Evolutionary conservation across 208 protist species (phyloP), one percentile per base, ranked within the genome.

Genomic region (Acanthamoeba triangularis): DNA sequence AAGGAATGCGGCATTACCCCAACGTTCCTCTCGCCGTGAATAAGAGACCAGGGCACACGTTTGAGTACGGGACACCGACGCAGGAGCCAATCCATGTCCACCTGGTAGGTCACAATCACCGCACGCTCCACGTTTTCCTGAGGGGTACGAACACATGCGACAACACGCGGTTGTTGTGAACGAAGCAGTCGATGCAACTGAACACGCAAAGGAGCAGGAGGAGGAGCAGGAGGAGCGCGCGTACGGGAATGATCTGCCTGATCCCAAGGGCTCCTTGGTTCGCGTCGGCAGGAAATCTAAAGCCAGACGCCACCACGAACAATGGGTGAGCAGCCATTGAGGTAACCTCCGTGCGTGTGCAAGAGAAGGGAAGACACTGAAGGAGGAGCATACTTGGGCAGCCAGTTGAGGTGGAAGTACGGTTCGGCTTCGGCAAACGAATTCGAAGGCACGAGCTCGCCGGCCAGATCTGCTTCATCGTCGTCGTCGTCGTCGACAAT

Each of bases 51-150:
- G 11, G 56, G 84, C 3, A 91, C 28, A 41, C 88, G 63, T 7
- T 25, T 54, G 28, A 93, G 88, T 6, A 78, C 88, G 16, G 56
- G 63, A 54, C 88, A 93, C 5, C 49, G 88, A 13, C 44, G 44
- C 63, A 93, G 10, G 11, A 93, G 65, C 88, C 88, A 93, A 33
- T 49, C 63, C 25, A 93, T 33, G 28, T 93, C 88, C 20, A 93
- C 63, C 37, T 72, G 41, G 44, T 93, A 93, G 1, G 88, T 80
- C 14, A 54, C 33, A 20, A 93, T 78, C 65, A 93, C 63, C 13
- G 88, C 88, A 25, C 59, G 37, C 63, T 61, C 63, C 59, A 80
- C 88, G 25, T 91, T 69, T n/a, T 91, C 84, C 84, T 91, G 49
- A 54, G 13, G 13, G 14, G 6, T 54, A 54, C 49, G 13, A 16